Conservation (phyloP, 2,329 filamentous ascomycete genomes). For the Dactylonectria estremocensis region DNA sequence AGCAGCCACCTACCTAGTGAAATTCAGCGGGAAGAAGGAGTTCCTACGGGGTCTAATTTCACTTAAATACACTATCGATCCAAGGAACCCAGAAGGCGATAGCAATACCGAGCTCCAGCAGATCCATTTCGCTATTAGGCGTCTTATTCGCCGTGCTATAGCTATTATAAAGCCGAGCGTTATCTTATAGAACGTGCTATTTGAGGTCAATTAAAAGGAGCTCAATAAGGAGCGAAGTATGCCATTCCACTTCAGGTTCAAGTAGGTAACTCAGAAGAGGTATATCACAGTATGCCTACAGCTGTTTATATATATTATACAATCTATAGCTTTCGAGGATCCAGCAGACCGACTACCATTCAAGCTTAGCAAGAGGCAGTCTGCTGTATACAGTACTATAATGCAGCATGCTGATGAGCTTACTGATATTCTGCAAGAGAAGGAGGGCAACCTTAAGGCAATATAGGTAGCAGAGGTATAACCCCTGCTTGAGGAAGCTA, state of each 20-base stretch:
- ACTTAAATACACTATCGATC: too few species aligned
- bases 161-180: too few species aligned
- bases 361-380: too few species aligned
- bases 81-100: too few species aligned
- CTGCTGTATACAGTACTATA: too few species aligned
- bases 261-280: background rate
- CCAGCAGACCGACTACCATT: background rate
- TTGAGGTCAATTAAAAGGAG: background rate
- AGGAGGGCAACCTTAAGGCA: background rate
- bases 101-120: too few species aligned
- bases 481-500: background rate
- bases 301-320: constrained; percentile 3
- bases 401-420: too few species aligned
- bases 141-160: too few species aligned
- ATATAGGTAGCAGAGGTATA: background rate
- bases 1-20: background rate
- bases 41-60: too few species aligned
- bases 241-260: background rate
- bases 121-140: too few species aligned
- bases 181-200: too few species aligned
- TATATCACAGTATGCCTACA: constrained; percentile 2
- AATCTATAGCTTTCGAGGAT: background rate
- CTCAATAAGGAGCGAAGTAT: constrained; percentile 6
- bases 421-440: background rate
- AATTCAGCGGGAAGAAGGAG: too few species aligned